phyloP scores from a whole-genome alignment of 1,139 yeast genomes.

The Blastobotrys elegans region DNA sequence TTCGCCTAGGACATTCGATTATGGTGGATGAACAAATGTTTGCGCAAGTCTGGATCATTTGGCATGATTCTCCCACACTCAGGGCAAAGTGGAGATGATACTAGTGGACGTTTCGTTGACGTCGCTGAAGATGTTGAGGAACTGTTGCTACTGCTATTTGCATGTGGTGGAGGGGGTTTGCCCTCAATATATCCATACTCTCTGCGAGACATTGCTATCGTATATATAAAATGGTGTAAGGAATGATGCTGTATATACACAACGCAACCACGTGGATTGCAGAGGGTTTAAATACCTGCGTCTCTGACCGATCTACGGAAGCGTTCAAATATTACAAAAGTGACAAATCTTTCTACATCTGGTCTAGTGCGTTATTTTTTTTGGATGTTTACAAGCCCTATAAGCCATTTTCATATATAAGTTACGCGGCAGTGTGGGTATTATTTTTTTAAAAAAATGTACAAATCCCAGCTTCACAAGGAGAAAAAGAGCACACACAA shows the following conservation, averaged over 20 bases:
- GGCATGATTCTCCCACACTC: conserved; percentile 2
- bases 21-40: conserved; percentile 7
- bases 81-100: neutral
- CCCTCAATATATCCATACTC: neutral
- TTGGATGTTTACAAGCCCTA: no score
- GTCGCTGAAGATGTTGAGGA: no score
- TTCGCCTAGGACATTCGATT: neutral
- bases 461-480: no score
- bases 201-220: neutral
- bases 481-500: no score
- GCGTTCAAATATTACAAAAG: neutral
- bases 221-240: neutral
- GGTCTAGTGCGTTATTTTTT: no score
- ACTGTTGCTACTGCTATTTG: no score
- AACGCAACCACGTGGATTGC: no score
- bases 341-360: no score
- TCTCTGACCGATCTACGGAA: neutral
- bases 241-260: neutral
- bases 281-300: neutral
- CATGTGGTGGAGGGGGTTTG: conserved; percentile 1
- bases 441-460: no score
- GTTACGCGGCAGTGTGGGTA: no score
- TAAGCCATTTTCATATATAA: no score
- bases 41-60: neutral
- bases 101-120: neutral